phyloP scores from a whole-genome alignment of 1,284 basidiomycete genomes.

The Moesziomyces sp. region DNA sequence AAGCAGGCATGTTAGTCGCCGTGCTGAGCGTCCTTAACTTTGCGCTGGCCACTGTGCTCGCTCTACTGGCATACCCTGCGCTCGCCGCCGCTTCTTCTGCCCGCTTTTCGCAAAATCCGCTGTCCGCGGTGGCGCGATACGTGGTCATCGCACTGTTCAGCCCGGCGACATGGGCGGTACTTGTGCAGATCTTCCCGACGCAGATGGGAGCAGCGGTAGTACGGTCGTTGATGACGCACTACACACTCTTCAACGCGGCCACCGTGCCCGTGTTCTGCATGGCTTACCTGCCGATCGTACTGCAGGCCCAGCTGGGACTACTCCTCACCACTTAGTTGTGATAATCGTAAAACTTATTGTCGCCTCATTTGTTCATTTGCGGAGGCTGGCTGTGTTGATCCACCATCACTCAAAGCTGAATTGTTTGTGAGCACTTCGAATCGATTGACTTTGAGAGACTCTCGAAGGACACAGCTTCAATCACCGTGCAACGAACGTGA shows the following conservation, averaged over 20 bases:
- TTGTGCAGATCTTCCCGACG: background rate
- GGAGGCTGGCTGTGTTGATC: too few relatives aligned
- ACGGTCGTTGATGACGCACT: slow-evolving; percentile 9
- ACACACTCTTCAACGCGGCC: slow-evolving; percentile 22
- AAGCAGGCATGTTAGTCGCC: slow-evolving; percentile 55
- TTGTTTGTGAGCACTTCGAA: too few relatives aligned
- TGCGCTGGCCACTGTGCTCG: slow-evolving; percentile 44
- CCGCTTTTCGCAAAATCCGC: background rate
- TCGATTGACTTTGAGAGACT: too few relatives aligned
- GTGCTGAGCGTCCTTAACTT: slow-evolving; percentile 60
- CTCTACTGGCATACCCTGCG: slow-evolving; percentile 13
- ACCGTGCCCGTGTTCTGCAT: slow-evolving; percentile 32
- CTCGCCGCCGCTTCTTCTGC: slow-evolving; percentile 13
- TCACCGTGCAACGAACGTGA: too few relatives aligned
- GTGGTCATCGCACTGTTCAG: slow-evolving; percentile 9
- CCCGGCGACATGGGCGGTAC: slow-evolving; percentile 9
- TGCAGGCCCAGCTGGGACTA: slow-evolving; percentile 28
- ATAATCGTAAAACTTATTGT: background rate
- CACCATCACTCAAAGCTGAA: too few relatives aligned
- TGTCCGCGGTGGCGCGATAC: background rate
- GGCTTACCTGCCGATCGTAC: slow-evolving; percentile 33
- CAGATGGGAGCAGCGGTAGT: background rate
- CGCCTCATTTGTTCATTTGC: too few relatives aligned
- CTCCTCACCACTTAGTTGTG: slow-evolving; percentile 1
- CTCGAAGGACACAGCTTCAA: too few relatives aligned